Base-by-base conservation (phyloP, 2,329 filamentous ascomycete genomes). In the Aspergillus sp. region DNA sequence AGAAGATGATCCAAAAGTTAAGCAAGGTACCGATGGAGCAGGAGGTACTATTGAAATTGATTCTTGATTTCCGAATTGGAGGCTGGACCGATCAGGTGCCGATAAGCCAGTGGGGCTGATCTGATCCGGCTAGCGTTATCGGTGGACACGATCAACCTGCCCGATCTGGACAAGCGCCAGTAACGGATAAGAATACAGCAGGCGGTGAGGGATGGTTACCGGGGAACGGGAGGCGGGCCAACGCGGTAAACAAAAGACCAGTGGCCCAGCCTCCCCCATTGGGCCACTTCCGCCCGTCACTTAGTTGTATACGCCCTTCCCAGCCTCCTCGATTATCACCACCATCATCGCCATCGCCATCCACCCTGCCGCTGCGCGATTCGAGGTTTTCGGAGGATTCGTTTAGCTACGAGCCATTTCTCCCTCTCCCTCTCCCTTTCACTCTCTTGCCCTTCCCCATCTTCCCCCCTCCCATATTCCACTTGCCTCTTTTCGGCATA, bases 311-410 rank as follows among this genome's bases (percentile, higher is more conserved):
- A 15, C 19, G 62, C 55, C 55, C 61, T 66, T 58, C 66, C 75
- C 75, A 78, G 75, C 75, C 75, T 75, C 75, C 74, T 65, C 74
- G 74, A 78, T 74, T 74, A 74, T 74, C 74, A 73, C 67, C 55
- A 60, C 39, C 62, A 63, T 64, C 45, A 48, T 57, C 58, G 30
- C 43, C 55, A 51, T 55, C 28, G 13, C 19, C 48, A 19, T 28
- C 47, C 36, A 25, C n/a, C n/a, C 15, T 28, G 15, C 55, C 15
- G 15, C 45, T 50, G 32, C 12, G 13, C 57, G 23, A 56, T 49
- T 50, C 53, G 48, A 23, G 48, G 19, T 39, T 32, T 63, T 63
- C 51, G 54, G 61, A 67, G 62, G 59, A 67, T 64, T 70, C 65
- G 59, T 62, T 63, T 66, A 76, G 72, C 72, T 78, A 76, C 74